phyloP scores from a whole-genome alignment of 2,329 filamentous ascomycete genomes.

The Tolypocladium tropicale region DNA sequence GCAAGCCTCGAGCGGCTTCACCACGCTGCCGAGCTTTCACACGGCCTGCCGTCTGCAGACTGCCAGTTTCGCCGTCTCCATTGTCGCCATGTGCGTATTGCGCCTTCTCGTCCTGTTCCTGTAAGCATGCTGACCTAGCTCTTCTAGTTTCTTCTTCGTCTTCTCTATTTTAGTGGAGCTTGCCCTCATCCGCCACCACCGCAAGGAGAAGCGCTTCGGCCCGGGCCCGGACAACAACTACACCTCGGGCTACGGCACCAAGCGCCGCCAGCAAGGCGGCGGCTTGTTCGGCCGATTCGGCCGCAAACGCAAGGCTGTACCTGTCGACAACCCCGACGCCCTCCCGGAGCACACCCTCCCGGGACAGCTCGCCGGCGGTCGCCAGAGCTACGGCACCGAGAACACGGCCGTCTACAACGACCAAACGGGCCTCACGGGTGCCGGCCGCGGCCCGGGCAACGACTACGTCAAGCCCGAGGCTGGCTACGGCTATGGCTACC shows the following conservation, averaged over 20 bases:
- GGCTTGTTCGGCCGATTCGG: constrained; percentile 25
- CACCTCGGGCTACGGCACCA: constrained; percentile 39
- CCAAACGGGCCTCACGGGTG: constrained; percentile 4
- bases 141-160: constrained; percentile 62
- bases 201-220: constrained; percentile 63
- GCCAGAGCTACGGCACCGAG: constrained; percentile 32
- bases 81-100: constrained; percentile 59
- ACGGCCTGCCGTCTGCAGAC: constrained; percentile 65
- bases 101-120: no score
- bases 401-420: constrained; percentile 21
- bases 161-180: constrained; percentile 61
- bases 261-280: constrained; percentile 9
- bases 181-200: constrained; percentile 58
- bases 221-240: constrained; percentile 42
- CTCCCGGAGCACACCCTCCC: constrained; percentile 31
- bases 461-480: constrained; percentile 16
- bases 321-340: constrained; percentile 16
- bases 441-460: constrained; percentile 13
- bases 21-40: constrained; percentile 33
- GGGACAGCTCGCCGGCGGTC: constrained; percentile 23
- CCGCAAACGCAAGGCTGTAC: constrained; percentile 10
- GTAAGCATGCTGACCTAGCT: not conserved
- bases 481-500: constrained; percentile 16
- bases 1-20: constrained; percentile 37
- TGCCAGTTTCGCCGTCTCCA: constrained; percentile 65